Conservation (phyloP, 257 asterid species). For the Verbascum thapsus region DNA sequence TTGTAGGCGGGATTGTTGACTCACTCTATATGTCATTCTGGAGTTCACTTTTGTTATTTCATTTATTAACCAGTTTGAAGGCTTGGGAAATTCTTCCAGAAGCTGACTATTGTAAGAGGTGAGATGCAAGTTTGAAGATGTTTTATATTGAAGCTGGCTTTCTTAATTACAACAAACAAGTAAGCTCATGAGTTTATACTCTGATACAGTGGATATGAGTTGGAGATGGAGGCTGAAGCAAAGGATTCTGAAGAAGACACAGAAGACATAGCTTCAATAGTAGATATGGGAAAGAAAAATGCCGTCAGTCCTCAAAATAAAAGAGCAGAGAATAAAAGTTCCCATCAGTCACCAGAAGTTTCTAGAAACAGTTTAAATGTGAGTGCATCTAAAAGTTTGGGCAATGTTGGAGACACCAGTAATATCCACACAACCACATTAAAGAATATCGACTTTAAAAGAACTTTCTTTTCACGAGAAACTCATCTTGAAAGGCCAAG, state of each 20-base stretch:
- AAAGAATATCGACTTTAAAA: constrained; percentile 36
- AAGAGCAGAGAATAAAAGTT: constrained; percentile 29
- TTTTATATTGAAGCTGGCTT: constrained; percentile 5
- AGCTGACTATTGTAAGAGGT: constrained; percentile 74
- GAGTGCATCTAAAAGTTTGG: constrained; percentile 37
- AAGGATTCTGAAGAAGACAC: constrained; percentile 95
- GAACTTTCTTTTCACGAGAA: constrained; percentile 31
- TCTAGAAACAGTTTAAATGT: constrained; percentile 34
- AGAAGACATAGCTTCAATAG: constrained; percentile 41
- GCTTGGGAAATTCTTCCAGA: constrained; percentile 94
- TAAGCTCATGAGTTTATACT: constrained; percentile 10
- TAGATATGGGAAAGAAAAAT: constrained; percentile 35
- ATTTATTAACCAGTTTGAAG: constrained; percentile 54
- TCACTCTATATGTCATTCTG: constrained; percentile 12
- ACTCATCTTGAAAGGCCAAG: constrained; percentile 37
- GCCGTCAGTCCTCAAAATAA: constrained; percentile 43
- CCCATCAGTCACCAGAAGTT: constrained; percentile 42
- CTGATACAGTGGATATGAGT: constrained; percentile 68
- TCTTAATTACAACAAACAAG: not conserved
- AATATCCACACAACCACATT: constrained; percentile 35
- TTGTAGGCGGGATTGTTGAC: constrained; percentile 11
- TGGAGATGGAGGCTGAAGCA: constrained; percentile 83
- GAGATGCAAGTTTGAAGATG: constrained; percentile 27
- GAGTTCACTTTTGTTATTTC: not conserved
- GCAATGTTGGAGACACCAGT: constrained; percentile 32